Conservation (phyloP, 306 rosid genomes). For the Delonix regia region DNA sequence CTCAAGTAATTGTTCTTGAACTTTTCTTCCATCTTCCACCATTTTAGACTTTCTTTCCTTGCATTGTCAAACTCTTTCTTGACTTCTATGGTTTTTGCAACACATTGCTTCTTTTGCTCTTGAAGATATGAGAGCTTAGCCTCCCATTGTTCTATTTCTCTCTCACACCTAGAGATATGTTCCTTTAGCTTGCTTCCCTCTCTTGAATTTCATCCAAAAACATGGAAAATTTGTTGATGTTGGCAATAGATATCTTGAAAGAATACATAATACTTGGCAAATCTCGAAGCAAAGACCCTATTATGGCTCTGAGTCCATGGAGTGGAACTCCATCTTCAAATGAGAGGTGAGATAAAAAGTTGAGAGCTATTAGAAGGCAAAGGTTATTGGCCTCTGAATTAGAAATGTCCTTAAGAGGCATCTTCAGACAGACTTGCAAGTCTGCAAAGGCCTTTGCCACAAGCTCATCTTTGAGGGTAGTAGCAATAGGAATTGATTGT, state of each 20-base stretch:
- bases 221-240: not conserved
- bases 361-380: constrained; percentile 23
- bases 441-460: constrained; percentile 12
- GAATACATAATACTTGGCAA: constrained; percentile 30
- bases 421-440: constrained; percentile 19
- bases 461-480: not conserved
- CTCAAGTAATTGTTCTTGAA: not conserved
- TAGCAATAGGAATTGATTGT: not conserved
- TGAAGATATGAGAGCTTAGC: constrained; percentile 17
- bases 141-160: not conserved
- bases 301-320: constrained; percentile 22
- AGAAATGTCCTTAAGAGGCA: constrained; percentile 38
- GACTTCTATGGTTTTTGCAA: constrained; percentile 13
- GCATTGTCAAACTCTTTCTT: not conserved
- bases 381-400: constrained; percentile 7
- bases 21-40: constrained; percentile 35
- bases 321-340: constrained; percentile 14
- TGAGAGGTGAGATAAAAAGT: constrained; percentile 38
- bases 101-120: constrained; percentile 27
- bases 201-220: constrained; percentile 26
- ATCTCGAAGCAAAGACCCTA: constrained; percentile 12
- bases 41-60: not conserved
- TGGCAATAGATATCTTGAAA: constrained; percentile 30
- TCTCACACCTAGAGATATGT: not conserved
- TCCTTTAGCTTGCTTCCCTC: constrained; percentile 3